Base-by-base conservation (phyloP, 192 early-diverging fungal genomes). In the Coemansia sp. region DNA sequence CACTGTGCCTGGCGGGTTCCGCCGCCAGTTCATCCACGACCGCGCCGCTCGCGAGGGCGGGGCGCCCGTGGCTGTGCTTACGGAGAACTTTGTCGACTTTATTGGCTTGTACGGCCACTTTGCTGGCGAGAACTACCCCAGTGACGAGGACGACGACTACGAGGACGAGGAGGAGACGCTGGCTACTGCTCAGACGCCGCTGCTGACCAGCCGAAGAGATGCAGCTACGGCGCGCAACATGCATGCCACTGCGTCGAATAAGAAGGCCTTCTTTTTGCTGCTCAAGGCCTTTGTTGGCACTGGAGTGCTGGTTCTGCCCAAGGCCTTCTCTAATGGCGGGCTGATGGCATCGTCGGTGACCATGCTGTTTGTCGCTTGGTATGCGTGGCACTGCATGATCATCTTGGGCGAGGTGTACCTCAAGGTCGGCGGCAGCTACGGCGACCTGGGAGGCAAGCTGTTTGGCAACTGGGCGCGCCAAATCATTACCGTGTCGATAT, bases 11-110 rank as follows among this genome's bases (percentile, higher is more conserved):
- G 96, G 96, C 60, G 91, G 89, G 28, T 95, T 98, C 76, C 87
- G 96, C 53, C 86, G 96, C 32, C 91, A 95, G 72, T 94, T 94
- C 73, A 78, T 97, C 47, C 86, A 86, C n/a, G 79, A 88, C 64
- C 87, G 93, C 53, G 93, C 92, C 7, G 73, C 75, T 26, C 76
- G 83, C 37, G 84, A 85, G 66, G 94, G 92, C 50, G 83, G 87
- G 21, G 69, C 71, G 33, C 84, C 74, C 30, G 90, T 89, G 0
- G 86, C 89, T 52, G 84, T 88, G 19, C 73, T 95, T 66, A 95
- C 96, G 1, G 76, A 86, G 19, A 96, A 91, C 78, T 98, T 96
- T 87, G 88, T 96, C 42, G 96, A 98, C 74, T 97, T 98, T 74
- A 86, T 98, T 60, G 90, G 88, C 14, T 85, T 98, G 62, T 97